Evolutionary conservation across 164 flowering plant species (phyloP).

Genomic region (Vitis amurensis): DNA sequence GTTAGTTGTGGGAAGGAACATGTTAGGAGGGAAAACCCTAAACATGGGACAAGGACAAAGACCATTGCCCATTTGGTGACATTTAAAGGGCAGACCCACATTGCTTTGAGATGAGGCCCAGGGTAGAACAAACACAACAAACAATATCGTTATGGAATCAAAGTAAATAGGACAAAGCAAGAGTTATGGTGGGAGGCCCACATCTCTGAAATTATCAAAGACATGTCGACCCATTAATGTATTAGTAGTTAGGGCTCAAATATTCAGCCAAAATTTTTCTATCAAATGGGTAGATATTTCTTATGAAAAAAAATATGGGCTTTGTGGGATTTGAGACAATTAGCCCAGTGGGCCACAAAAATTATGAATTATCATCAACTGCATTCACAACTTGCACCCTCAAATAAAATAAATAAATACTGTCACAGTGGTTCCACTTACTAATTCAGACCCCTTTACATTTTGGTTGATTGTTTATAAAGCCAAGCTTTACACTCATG

Average conservation of each 20-base stretch:
- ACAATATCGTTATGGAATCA: constrained; percentile 4
- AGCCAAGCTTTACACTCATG: too few relatives aligned
- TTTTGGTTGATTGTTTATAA: too few relatives aligned
- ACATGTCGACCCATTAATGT: constrained; percentile 2
- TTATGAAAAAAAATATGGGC: background rate
- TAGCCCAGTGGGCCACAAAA: background rate
- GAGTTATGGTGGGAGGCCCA: constrained; percentile 3
- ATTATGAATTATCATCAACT: too few relatives aligned
- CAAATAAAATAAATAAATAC: too few relatives aligned
- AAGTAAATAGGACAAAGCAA: background rate
- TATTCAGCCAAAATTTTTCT: background rate
- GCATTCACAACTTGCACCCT: too few relatives aligned
- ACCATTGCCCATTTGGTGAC: background rate
- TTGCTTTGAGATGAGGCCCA: background rate
- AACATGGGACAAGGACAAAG: background rate
- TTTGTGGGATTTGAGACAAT: background rate
- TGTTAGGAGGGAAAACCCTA: constrained; percentile 1
- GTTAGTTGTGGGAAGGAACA: background rate
- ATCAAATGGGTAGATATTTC: background rate
- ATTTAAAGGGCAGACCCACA: background rate
- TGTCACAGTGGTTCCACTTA: too few relatives aligned
- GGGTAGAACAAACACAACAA: background rate
- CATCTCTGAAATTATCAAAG: background rate
- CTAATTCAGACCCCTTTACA: too few relatives aligned
- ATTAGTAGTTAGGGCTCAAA: background rate